Percentiles rank a stretch among this genome's conserved stretches.
phyloP scores from a whole-genome alignment of 2,329 filamentous ascomycete species.

The Cordyceps cateniannulata region DNA sequence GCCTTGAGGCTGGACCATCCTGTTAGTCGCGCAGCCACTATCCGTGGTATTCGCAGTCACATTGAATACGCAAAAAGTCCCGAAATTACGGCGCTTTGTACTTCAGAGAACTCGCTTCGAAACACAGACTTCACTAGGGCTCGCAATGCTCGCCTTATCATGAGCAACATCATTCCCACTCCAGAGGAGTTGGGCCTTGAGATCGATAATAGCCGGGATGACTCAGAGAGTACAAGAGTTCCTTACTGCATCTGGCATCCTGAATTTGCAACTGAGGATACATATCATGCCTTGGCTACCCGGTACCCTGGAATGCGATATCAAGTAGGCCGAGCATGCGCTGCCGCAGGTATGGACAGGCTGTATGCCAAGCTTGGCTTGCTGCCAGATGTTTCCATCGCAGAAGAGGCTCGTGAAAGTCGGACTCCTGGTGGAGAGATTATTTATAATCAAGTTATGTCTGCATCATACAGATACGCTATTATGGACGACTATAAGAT shows the following conservation, averaged over 20 bases:
- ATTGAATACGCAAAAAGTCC: constrained; percentile 3
- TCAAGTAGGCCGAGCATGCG: constrained; percentile 33
- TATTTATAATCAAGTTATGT: constrained; percentile 29
- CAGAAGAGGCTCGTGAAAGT: constrained; percentile 33
- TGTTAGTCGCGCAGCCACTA: background rate
- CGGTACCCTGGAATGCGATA: constrained; percentile 29
- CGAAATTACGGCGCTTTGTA: background rate
- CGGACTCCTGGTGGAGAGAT: constrained; percentile 5
- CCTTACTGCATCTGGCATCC: constrained; percentile 39
- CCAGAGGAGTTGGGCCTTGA: constrained; percentile 14
- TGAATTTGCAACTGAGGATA: constrained; percentile 28
- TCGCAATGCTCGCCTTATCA: constrained; percentile 28
- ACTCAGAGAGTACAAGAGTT: background rate
- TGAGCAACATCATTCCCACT: constrained; percentile 28
- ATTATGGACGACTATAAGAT: constrained; percentile 32
- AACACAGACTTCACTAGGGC: background rate
- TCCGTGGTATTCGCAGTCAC: constrained; percentile 1
- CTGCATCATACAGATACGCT: constrained; percentile 18
- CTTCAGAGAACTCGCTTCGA: background rate
- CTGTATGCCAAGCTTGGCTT: constrained; percentile 31
- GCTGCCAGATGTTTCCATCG: constrained; percentile 32
- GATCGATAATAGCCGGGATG: background rate
- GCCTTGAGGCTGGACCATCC: background rate
- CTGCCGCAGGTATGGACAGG: constrained; percentile 29
- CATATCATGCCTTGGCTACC: constrained; percentile 26